Evolutionary conservation across 768 basidiomycete species (phyloP).

Genomic region (Obba rivulosa): DNA sequence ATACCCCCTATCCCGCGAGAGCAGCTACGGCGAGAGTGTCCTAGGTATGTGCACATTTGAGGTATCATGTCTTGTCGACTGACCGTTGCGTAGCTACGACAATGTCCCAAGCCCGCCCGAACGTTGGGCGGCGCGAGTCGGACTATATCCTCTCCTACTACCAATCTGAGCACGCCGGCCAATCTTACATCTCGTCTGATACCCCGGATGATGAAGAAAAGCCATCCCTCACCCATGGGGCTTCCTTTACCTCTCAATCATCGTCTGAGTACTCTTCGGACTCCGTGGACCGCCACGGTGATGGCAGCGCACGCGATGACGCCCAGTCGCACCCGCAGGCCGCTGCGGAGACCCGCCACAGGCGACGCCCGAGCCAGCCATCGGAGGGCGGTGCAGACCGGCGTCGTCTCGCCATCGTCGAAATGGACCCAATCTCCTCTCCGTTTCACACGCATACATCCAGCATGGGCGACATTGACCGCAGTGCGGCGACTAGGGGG

Average conservation of each 20-base stretch:
- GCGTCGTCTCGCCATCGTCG: slow-evolving; percentile 61
- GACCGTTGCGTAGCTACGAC: too few species aligned
- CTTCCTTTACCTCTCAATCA: slow-evolving; percentile 44
- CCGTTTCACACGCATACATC: slow-evolving; percentile 21
- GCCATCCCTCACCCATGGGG: slow-evolving; percentile 4
- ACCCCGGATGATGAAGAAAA: slow-evolving; percentile 8
- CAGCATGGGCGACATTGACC: slow-evolving; percentile 5
- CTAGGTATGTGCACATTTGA: too few species aligned
- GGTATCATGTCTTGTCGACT: too few species aligned
- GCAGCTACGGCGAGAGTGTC: too few species aligned
- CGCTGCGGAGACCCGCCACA: slow-evolving; percentile 20
- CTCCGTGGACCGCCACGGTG: background rate
- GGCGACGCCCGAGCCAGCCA: slow-evolving; percentile 45
- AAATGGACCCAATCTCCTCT: slow-evolving; percentile 40
- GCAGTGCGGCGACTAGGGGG: slow-evolving; percentile 6
- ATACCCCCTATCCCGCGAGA: too few species aligned
- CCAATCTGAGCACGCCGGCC: slow-evolving; percentile 45
- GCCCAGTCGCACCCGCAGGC: background rate
- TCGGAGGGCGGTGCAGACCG: slow-evolving; percentile 60
- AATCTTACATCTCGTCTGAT: slow-evolving; percentile 21
- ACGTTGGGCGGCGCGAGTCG: slow-evolving; percentile 29
- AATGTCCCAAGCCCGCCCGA: slow-evolving; percentile 15
- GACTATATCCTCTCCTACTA: slow-evolving; percentile 49
- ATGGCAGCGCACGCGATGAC: background rate
- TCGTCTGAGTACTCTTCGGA: slow-evolving; percentile 37